phyloP scores from a whole-genome alignment of 2,329 filamentous ascomycete genomes.

The Graphilbum fragrans region DNA sequence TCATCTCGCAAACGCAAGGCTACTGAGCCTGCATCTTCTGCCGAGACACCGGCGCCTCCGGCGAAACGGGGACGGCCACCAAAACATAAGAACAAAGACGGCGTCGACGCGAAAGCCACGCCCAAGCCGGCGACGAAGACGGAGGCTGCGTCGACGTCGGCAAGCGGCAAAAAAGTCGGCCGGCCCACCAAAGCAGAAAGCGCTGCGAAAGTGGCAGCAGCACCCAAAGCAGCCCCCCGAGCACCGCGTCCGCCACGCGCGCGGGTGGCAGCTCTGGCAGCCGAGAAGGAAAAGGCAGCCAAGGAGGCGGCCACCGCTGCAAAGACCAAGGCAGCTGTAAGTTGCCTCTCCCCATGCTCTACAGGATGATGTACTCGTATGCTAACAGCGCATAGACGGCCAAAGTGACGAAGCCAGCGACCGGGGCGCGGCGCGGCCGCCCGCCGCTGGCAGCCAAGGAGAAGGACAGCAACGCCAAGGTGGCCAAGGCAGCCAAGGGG shows the following conservation, averaged over 20 bases:
- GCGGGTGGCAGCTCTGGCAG: background rate
- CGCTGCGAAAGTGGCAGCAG: background rate
- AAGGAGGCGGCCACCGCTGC: background rate
- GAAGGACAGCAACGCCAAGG: background rate
- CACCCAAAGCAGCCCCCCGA: background rate
- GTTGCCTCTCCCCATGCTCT: background rate
- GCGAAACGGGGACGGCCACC: no score
- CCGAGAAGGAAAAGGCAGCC: background rate
- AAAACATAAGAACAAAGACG: background rate
- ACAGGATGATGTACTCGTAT: background rate
- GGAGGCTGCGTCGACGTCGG: background rate
- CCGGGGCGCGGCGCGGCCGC: slow-evolving; percentile 2
- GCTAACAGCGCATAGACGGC: background rate
- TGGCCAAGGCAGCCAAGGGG: background rate
- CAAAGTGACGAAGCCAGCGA: background rate
- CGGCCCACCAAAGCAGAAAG: background rate
- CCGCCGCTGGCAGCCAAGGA: background rate
- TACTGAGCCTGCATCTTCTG: no score
- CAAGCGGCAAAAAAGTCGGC: background rate
- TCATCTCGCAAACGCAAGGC: no score
- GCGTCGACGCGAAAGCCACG: background rate
- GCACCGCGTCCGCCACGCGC: background rate
- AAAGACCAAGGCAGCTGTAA: background rate
- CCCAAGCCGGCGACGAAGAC: background rate
- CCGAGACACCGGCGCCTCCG: no score